Conservation (phyloP, 1,139 yeast species). For the Yamadazyma buinensis region DNA sequence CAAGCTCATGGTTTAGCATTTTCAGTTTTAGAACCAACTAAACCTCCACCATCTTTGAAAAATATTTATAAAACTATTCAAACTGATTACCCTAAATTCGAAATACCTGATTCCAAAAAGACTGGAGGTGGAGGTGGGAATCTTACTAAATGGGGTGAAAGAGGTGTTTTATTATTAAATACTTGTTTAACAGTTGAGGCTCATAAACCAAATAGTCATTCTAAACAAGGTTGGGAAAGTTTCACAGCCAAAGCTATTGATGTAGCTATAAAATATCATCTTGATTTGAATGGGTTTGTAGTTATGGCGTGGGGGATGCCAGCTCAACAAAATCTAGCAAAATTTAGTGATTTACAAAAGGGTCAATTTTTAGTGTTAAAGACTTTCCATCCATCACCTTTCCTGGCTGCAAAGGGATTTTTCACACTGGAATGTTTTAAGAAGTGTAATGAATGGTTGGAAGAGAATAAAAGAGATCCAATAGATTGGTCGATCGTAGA, state of each 20-base stretch:
- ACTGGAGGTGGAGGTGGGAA: constrained; percentile 62
- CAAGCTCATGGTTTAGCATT: constrained; percentile 98
- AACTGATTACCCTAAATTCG: constrained; percentile 70
- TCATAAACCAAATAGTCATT: constrained; percentile 90
- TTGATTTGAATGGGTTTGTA: constrained; percentile 53
- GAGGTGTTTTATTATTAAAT: constrained; percentile 86
- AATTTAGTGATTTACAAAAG: constrained; percentile 20
- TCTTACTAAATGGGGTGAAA: constrained; percentile 78
- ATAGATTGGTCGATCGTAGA: constrained; percentile 59
- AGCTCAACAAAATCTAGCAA: constrained; percentile 69
- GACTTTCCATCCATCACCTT: constrained; percentile 92
- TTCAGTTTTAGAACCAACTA: constrained; percentile 76
- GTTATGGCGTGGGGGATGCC: constrained; percentile 95
- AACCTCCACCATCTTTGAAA: constrained; percentile 86
- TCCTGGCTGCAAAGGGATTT: constrained; percentile 84
- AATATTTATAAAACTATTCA: constrained; percentile 81
- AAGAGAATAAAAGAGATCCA: constrained; percentile 37
- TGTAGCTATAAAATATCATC: constrained; percentile 36
- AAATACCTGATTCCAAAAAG: constrained; percentile 26
- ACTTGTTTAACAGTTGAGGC: constrained; percentile 91
- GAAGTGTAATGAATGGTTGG: constrained; percentile 73
- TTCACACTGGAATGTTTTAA: constrained; percentile 70
- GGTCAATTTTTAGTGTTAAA: constrained; percentile 49
- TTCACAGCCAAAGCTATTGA: constrained; percentile 75
- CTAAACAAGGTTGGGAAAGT: constrained; percentile 88